Conservation (phyloP, 2,329 filamentous ascomycete species). For the Colletotrichum destructivum region DNA sequence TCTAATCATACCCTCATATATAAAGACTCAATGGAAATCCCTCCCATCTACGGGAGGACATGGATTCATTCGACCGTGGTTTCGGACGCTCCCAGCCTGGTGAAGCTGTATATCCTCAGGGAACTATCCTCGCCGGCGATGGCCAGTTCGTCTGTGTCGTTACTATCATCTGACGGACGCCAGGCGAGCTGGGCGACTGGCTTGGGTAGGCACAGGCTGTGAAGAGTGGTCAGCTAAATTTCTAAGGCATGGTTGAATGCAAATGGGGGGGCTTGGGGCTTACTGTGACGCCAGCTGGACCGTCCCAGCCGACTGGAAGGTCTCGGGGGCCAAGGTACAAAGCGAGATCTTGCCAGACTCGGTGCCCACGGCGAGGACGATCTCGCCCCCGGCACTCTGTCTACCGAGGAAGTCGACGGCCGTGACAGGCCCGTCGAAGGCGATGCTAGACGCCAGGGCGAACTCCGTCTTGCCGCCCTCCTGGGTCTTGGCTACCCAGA, state of each 20-base stretch:
- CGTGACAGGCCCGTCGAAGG: conserved; percentile 75
- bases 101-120: conserved; percentile 69
- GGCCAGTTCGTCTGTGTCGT: conserved; percentile 56
- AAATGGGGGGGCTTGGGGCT: conserved; percentile 46
- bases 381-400: conserved; percentile 48
- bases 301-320: conserved; percentile 54
- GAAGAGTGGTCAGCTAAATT: conserved; percentile 40
- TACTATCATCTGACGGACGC: conserved; percentile 64
- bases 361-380: conserved; percentile 70
- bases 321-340: conserved; percentile 57
- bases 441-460: conserved; percentile 66
- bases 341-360: conserved; percentile 67
- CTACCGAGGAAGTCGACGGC: conserved; percentile 75
- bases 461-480: conserved; percentile 59
- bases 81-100: background rate
- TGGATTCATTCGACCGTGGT: conserved; percentile 21
- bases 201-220: conserved; percentile 72
- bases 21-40: conserved; percentile 20
- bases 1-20: conserved; percentile 43
- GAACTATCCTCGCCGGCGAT: conserved; percentile 75
- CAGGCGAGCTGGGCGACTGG: conserved; percentile 78
- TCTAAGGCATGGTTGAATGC: background rate
- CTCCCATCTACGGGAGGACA: background rate
- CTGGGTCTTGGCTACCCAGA: conserved; percentile 68
- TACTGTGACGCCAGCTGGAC: conserved; percentile 56